These are phyloP conservation scores for Colletotrichum sp. DNA, from an alignment of 2,329 filamentous ascomycete genomes.

Conservation along the genomic window DNA sequence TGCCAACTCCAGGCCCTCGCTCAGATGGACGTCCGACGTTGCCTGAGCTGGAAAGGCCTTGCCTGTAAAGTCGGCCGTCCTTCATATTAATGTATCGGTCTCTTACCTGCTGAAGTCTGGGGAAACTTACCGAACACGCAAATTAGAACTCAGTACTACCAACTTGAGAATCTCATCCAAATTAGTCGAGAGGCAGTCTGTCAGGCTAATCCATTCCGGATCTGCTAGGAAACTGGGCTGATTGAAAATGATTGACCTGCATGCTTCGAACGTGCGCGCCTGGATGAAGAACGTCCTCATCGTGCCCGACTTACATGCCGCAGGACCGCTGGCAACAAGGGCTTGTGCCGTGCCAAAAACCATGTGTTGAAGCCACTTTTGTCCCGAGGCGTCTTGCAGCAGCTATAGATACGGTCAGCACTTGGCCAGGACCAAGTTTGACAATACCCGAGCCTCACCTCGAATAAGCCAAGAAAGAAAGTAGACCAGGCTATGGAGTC, in stretches of 20 bases:
- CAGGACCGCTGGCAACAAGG: constrained; percentile 32
- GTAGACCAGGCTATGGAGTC: constrained; percentile 35
- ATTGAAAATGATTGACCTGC: constrained; percentile 35
- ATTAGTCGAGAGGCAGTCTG: not conserved
- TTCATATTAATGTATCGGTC: not conserved
- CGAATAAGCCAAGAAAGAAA: constrained; percentile 36
- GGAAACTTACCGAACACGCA: constrained; percentile 33
- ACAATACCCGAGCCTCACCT: constrained; percentile 24
- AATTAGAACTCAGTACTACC: constrained; percentile 32
- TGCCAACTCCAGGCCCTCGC: constrained; percentile 6
- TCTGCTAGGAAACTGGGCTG: constrained; percentile 29
- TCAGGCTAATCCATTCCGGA: constrained; percentile 26
- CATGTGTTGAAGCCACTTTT: constrained; percentile 38
- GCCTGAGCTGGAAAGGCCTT: not conserved
- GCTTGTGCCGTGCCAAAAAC: constrained; percentile 37
- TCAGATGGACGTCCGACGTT: not conserved
- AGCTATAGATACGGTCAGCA: constrained; percentile 27
- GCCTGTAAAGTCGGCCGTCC: not conserved
- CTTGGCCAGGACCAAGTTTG: rapidly evolving
- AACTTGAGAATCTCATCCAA: constrained; percentile 34
- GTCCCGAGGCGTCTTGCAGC: constrained; percentile 33
- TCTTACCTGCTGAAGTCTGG: not conserved
- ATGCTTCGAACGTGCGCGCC: constrained; percentile 34
- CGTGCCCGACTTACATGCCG: constrained; percentile 23
- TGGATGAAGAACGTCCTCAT: constrained; percentile 32